Base-by-base conservation (phyloP, 768 basidiomycete species). In the Lactarius indigo region DNA sequence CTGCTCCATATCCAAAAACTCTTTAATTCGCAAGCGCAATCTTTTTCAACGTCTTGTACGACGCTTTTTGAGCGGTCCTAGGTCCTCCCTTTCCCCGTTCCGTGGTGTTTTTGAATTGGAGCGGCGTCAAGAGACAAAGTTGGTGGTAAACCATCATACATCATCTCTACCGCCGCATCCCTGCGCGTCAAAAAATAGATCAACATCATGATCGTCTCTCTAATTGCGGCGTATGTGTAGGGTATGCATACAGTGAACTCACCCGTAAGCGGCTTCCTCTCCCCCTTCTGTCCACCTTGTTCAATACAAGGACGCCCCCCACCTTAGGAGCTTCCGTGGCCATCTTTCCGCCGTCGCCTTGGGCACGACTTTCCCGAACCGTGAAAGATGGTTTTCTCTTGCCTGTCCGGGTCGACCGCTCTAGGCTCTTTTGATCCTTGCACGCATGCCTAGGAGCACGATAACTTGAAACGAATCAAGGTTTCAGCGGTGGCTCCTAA, bases 391-490 rank as follows among this genome's bases (percentile, higher is more conserved):
- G 30, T 42, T 15, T 33, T 56, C 30, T 15, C 31, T 26, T 23
- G 18, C 26, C 26, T 10, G 56, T 15, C 33, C 23, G n/a, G n/a
- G 47, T 50, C 28, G 28, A 20, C 20, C 41, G 26, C 28, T 6
- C 52, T 15, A 9, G 37, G 31, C 47, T 35, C 17, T 41, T 57
- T 57, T 39, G 56, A 66, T 57, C 35, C 55, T 15, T 39, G 42
- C 3, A 57, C 54, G 4, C 30, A 23, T 47, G 1, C 35, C n/a
- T 3, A 20, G 18, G 44, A 61, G 57, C 33, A 55, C 59, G 31
- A 61, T 26, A 28, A 20, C 37, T 52, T 52, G 44, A 52, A 47
- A 61, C 59, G 23, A 18, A 62, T 62, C 60, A 62, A 57, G 26
- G 47, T 59, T 62, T 57, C 64, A 56, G 23, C 20, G 7, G 26